A percentile compares a stretch with the other conserved stretches of the same genome.
Evolutionary conservation across 1,284 basidiomycete genomes (phyloP).

Genomic region (Irpex sp.): DNA sequence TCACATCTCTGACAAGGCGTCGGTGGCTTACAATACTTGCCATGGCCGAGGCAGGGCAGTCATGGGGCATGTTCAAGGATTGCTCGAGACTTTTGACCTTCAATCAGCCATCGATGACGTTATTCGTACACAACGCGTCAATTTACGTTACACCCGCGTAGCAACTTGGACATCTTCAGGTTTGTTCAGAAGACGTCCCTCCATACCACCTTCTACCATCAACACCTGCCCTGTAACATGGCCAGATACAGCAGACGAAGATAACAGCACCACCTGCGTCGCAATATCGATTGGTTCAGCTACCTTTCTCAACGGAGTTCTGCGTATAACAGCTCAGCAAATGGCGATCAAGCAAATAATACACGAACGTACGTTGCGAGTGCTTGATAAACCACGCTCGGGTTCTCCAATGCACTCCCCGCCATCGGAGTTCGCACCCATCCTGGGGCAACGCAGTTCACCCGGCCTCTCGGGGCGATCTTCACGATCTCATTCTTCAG

Average conservation of each 20-base stretch:
- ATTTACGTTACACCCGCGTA: neutral
- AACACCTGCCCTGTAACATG: conserved; percentile 70
- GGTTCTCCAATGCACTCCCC: conserved; percentile 42
- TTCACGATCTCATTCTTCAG: conserved; percentile 81
- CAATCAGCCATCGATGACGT: neutral
- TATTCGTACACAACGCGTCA: neutral
- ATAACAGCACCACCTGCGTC: conserved; percentile 61
- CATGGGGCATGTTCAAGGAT: neutral
- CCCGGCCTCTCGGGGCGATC: conserved; percentile 65
- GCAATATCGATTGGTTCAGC: conserved; percentile 63
- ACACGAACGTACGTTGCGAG: conserved; percentile 56
- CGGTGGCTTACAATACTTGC: neutral
- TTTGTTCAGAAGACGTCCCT: conserved; percentile 52
- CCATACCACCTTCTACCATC: conserved; percentile 78
- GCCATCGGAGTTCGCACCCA: conserved; percentile 69
- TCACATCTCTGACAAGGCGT: neutral
- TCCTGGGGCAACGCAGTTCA: conserved; percentile 72
- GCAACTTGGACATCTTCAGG: conserved; percentile 30
- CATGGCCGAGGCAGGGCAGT: neutral
- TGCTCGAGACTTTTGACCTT: neutral
- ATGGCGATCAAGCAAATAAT: neutral
- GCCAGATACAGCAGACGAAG: conserved; percentile 62
- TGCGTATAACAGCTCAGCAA: conserved; percentile 22
- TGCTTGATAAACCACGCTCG: conserved; percentile 44
- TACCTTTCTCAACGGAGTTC: conserved; percentile 70